Conservation (phyloP, 164 flowering plant species). For the Stephania cephalantha region DNA sequence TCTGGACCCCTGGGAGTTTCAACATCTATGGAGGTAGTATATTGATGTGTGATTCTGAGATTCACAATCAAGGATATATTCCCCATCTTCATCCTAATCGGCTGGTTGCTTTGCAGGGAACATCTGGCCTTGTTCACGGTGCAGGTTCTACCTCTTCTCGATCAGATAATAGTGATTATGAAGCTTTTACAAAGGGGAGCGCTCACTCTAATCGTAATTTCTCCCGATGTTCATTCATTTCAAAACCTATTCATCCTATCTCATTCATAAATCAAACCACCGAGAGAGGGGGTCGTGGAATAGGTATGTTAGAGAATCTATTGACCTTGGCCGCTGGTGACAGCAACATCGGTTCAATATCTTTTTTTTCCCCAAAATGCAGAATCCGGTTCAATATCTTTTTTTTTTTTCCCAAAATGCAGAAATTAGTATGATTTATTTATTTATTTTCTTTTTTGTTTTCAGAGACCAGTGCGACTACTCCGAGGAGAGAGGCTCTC, state of each 20-base stretch:
- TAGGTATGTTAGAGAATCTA: conserved; percentile 12
- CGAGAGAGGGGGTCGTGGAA: conserved; percentile 29
- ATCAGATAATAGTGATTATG: conserved; percentile 79
- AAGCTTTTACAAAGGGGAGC: conserved; percentile 34
- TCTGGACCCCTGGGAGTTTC: conserved; percentile 34
- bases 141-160: conserved; percentile 59
- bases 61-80: background rate
- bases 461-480: conserved; percentile 31
- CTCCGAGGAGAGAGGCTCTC: conserved; percentile 41
- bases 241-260: conserved; percentile 79
- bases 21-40: conserved; percentile 55
- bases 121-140: conserved; percentile 45
- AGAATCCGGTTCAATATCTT: background rate
- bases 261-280: conserved; percentile 34
- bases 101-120: conserved; percentile 41
- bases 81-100: background rate
- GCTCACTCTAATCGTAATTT: conserved; percentile 41
- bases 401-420: conserved; percentile 6
- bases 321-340: conserved; percentile 7
- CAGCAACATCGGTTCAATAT: background rate
- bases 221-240: conserved; percentile 64
- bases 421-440: conserved; percentile 2
- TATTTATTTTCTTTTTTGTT: conserved; percentile 14
- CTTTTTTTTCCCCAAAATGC: conserved; percentile 5
- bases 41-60: background rate